A percentile compares a stretch with the other conserved stretches of the same genome.
Conservation (phyloP, 169 alveolate genomes). For the Eimeria praecox region DNA sequence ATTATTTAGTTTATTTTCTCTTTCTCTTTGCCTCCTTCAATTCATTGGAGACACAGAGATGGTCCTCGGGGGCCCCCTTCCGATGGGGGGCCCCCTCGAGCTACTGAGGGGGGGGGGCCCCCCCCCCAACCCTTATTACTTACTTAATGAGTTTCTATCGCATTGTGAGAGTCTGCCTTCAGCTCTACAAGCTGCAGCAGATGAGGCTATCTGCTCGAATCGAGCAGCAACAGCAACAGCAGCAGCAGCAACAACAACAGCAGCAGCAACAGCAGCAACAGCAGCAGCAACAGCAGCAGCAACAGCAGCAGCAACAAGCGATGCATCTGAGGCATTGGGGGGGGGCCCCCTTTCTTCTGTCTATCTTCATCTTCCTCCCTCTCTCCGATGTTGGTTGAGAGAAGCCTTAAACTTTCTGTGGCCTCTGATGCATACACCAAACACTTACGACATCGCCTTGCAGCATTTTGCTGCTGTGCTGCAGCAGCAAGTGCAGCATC, state of each 20-base stretch:
- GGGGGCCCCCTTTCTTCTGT: not conserved
- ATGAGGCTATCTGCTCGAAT: not conserved
- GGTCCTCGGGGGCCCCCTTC: constrained; percentile 12
- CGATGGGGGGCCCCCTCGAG: not conserved
- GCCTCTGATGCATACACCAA: not conserved
- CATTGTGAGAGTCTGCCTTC: constrained; percentile 1
- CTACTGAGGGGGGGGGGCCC: not conserved
- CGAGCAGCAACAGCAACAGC: constrained; percentile 1
- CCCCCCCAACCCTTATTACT: not conserved
- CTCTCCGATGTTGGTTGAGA: not conserved
- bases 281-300: not conserved
- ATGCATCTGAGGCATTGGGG: not conserved
- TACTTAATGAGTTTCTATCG: not conserved
- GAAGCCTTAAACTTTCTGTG: not conserved
- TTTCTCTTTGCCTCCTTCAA: not conserved
- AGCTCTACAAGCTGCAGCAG: not conserved
- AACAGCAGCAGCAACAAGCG: not conserved
- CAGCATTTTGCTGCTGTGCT: not conserved
- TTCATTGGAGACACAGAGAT: not conserved
- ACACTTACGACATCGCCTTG: not conserved
- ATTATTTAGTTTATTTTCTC: not conserved
- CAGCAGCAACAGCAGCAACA: not conserved
- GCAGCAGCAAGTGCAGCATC: not conserved
- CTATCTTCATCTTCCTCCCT: not conserved
- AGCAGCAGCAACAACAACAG: not conserved